phyloP scores from a whole-genome alignment of 169 alveolate genomes.

The Cardiosporidium cionae region DNA sequence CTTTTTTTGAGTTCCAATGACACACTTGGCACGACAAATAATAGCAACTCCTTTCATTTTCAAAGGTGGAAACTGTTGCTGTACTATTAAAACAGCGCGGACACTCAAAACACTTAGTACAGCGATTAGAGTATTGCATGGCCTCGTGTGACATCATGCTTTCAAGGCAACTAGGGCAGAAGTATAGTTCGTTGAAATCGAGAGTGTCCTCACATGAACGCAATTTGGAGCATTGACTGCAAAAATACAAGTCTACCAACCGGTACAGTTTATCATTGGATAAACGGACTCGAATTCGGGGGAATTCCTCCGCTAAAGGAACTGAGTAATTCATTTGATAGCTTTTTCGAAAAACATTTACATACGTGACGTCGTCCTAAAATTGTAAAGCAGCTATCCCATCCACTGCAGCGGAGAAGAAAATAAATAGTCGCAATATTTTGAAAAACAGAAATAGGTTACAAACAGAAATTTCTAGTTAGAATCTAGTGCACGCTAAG shows the following conservation, averaged over 20 bases:
- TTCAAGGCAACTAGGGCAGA: neutral
- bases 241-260: neutral
- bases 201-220: neutral
- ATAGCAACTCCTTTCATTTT: neutral
- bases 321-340: no score
- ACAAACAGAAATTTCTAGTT: no score
- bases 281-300: no score
- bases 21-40: neutral
- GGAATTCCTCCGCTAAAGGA: no score
- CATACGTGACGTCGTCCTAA: no score
- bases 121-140: neutral
- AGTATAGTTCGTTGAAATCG: neutral
- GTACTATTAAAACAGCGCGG: no score
- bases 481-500: no score
- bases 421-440: no score
- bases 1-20: neutral
- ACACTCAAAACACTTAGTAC: neutral
- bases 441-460: no score
- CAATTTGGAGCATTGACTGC: neutral
- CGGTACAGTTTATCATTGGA: neutral
- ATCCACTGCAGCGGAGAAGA: no score
- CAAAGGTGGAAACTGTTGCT: neutral
- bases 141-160: neutral
- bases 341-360: no score
- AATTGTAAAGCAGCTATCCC: no score